These are phyloP conservation scores for Aspergillus sparsus DNA, from an alignment of 495 filamentous ascomycete genomes.

Conservation along the genomic window DNA sequence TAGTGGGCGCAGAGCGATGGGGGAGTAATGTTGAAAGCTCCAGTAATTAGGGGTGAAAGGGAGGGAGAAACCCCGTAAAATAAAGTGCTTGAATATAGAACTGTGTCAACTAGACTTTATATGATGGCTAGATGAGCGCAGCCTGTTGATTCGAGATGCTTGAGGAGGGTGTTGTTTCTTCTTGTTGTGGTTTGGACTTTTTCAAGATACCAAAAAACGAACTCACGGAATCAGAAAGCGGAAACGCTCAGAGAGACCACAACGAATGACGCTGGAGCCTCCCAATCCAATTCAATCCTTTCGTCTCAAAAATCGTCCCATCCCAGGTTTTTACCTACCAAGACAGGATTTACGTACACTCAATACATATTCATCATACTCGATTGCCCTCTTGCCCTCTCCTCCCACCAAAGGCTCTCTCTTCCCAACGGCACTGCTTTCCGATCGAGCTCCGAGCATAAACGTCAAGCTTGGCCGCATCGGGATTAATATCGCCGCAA, in stretches of 20 bases:
- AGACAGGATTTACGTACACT: no score
- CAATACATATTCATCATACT: no score
- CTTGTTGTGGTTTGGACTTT: slow-evolving; percentile 2
- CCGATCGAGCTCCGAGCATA: no score
- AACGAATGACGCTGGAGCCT: not conserved
- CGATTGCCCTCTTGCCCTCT: no score
- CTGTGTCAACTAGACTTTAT: not conserved
- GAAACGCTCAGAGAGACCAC: slow-evolving; percentile 11
- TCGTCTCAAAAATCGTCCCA: not conserved
- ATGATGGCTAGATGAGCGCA: not conserved
- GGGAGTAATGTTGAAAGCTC: slow-evolving; percentile 8
- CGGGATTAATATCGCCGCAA: no score
- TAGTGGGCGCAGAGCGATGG: slow-evolving; percentile 34
- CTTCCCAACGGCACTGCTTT: no score
- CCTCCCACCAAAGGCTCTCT: no score
- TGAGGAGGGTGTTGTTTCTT: not conserved
- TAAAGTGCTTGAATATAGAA: not conserved
- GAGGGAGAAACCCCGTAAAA: not conserved
- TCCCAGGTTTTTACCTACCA: not conserved
- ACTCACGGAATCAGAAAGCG: slow-evolving; percentile 20
- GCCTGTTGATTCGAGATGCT: not conserved
- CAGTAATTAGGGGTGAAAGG: not conserved
- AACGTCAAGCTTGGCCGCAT: no score
- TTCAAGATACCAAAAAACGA: slow-evolving; percentile 5
- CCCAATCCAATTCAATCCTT: not conserved